Evolutionary conservation across 164 flowering plant genomes (phyloP).

Genomic region (Berberis vulgaris): DNA sequence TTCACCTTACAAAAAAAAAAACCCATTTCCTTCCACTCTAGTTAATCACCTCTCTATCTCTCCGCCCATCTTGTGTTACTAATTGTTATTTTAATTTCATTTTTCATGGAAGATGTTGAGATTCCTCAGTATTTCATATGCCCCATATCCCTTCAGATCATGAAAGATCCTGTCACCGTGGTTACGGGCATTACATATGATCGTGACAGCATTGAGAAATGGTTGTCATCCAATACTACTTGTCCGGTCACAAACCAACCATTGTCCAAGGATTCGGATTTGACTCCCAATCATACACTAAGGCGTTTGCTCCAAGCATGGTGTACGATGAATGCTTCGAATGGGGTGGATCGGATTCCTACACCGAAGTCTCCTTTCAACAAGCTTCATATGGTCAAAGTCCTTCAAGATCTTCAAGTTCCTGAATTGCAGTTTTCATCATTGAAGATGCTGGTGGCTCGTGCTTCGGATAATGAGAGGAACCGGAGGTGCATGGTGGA

Average conservation of each 20-base stretch:
- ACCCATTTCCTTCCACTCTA: not conserved
- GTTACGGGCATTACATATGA: conserved; percentile 68
- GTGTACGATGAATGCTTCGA: conserved; percentile 35
- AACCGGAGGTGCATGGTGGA: conserved; percentile 34
- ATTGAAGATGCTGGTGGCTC: conserved; percentile 19
- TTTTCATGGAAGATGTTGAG: conserved; percentile 33
- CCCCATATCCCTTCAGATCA: conserved; percentile 66
- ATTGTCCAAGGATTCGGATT: conserved; percentile 23
- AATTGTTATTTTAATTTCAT: not conserved
- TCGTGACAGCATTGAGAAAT: conserved; percentile 52
- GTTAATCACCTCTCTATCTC: not conserved
- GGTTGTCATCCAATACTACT: conserved; percentile 31
- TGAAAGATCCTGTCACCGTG: conserved; percentile 64
- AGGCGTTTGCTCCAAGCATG: conserved; percentile 64
- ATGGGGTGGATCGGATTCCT: conserved; percentile 37
- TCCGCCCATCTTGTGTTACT: not conserved
- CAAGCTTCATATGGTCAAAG: conserved; percentile 22
- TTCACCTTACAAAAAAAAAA: not conserved
- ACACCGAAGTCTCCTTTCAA: conserved; percentile 37
- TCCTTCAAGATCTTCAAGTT: conserved; percentile 20
- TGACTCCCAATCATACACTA: conserved; percentile 70
- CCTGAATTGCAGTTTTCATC: conserved; percentile 17
- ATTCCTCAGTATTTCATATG: conserved; percentile 54
- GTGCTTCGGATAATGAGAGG: conserved; percentile 29
- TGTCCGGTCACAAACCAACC: conserved; percentile 66